Evolutionary conservation across 2,329 filamentous ascomycete genomes (phyloP).

Genomic region (Fusarium miscanthi): DNA sequence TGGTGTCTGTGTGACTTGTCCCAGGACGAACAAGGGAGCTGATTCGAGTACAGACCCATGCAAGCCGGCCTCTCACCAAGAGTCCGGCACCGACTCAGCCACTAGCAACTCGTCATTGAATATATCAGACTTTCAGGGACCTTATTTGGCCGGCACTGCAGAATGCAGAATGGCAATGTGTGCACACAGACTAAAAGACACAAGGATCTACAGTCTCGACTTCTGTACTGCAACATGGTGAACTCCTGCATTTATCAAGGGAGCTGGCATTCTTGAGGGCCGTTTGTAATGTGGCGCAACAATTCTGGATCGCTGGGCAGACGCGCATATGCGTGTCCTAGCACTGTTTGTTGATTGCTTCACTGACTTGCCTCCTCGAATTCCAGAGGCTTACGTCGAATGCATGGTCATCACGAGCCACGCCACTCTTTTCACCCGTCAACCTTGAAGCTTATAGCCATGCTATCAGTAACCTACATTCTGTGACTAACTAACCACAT

Average conservation of each 20-base stretch:
- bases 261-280: conserved; percentile 29
- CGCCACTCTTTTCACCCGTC: conserved; percentile 17
- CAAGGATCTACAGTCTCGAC: conserved; percentile 5
- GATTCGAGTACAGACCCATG: conserved; percentile 34
- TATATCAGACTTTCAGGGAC: conserved; percentile 27
- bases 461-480: background rate
- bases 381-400: conserved; percentile 32
- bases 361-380: conserved; percentile 25
- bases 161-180: background rate
- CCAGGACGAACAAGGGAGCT: conserved; percentile 27
- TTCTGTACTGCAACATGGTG: conserved; percentile 8
- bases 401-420: conserved; percentile 33
- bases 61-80: conserved; percentile 20
- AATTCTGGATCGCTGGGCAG: conserved; percentile 15
- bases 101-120: conserved; percentile 38
- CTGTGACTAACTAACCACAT: background rate
- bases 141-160: conserved; percentile 10
- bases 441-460: background rate
- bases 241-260: conserved; percentile 20
- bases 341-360: conserved; percentile 32
- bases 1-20: conserved; percentile 39
- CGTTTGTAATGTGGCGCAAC: conserved; percentile 18
- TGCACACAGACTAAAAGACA: background rate
- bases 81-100: conserved; percentile 30
- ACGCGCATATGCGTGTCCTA: conserved; percentile 21